These are phyloP conservation scores for Boletus coccyginus DNA, from an alignment of 768 basidiomycete genomes.

Conservation along the genomic window DNA sequence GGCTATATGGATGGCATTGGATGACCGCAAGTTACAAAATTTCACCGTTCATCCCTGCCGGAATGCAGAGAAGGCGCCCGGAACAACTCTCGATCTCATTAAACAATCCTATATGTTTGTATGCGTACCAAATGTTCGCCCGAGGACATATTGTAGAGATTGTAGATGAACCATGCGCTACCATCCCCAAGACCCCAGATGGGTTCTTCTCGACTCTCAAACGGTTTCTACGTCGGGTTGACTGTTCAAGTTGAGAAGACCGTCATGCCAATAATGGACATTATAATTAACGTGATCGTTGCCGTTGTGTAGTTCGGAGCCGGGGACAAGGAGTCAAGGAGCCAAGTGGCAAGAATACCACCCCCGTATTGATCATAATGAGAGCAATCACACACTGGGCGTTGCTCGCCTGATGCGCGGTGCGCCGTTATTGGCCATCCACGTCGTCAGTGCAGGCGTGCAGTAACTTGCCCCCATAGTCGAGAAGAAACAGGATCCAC, in stretches of 20 bases:
- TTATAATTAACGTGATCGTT: constrained; percentile 32
- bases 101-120: background rate
- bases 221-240: constrained; percentile 39
- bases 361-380: constrained; percentile 54
- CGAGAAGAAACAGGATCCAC: constrained; percentile 56
- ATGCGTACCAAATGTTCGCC: background rate
- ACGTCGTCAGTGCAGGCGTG: constrained; percentile 53
- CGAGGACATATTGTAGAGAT: constrained; percentile 26
- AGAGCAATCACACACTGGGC: constrained; percentile 55
- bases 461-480: constrained; percentile 53
- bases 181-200: constrained; percentile 41
- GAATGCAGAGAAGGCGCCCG: too few species aligned
- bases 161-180: constrained; percentile 56
- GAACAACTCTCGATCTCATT: background rate
- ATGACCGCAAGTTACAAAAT: too few species aligned
- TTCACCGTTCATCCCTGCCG: too few species aligned
- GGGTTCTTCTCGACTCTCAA: constrained; percentile 39
- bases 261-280: too few species aligned
- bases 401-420: constrained; percentile 58
- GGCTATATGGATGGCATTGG: too few species aligned
- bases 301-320: constrained; percentile 50
- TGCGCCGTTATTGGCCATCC: constrained; percentile 60
- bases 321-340: constrained; percentile 48
- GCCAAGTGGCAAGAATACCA: constrained; percentile 61
- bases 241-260: too few species aligned